These are phyloP conservation scores for Coffea humblotiana DNA, from an alignment of 305 asterid species.

Conservation along the genomic window DNA sequence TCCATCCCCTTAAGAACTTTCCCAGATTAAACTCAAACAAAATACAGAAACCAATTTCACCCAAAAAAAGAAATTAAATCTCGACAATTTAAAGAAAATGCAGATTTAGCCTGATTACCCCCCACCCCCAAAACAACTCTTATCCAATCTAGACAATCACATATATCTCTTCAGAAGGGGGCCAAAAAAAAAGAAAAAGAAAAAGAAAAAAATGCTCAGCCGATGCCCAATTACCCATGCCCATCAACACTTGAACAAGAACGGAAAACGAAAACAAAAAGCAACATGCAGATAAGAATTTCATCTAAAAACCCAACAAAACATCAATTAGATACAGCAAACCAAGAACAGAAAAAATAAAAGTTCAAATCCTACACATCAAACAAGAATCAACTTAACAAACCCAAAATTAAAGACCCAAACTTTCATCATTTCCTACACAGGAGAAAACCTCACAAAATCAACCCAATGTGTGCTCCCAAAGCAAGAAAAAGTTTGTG, in stretches of 20 bases:
- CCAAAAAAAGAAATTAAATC: no score
- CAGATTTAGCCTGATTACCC: neutral
- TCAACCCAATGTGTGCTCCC: no score
- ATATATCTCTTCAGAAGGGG: neutral
- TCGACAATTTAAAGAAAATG: neutral
- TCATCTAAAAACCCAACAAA: neutral
- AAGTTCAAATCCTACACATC: constrained; percentile 14
- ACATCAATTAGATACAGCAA: neutral
- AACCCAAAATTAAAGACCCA: neutral
- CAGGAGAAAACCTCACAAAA: no score
- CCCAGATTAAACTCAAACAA: neutral
- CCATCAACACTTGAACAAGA: neutral
- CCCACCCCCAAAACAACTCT: neutral
- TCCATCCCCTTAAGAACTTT: neutral
- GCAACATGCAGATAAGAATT: constrained; percentile 7
- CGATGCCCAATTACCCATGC: neutral
- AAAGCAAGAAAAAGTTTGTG: no score
- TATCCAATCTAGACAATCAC: neutral
- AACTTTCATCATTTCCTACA: no score
- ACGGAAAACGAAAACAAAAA: neutral
- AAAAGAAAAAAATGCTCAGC: neutral
- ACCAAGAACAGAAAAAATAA: neutral
- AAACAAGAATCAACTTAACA: constrained; percentile 4
- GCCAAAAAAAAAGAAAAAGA: neutral
- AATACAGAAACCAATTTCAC: no score